Evolutionary conservation across 1,139 yeast species (phyloP), one percentile per base, ranked within the genome.

Genomic region (Saccharomyces hybrid): DNA sequence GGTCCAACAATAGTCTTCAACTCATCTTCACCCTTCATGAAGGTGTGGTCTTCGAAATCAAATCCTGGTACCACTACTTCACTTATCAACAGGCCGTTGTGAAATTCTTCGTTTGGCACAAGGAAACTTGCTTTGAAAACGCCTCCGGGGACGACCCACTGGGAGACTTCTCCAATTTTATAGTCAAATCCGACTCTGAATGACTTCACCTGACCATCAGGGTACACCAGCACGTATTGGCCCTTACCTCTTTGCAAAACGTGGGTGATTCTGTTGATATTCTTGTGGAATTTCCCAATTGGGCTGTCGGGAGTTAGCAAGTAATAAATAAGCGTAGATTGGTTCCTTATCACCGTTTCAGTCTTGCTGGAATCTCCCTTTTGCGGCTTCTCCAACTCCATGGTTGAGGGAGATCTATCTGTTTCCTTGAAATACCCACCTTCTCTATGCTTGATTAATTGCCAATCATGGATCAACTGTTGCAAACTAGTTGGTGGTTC

Each of bases 91-190:
- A 79, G 60, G 32, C 73, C 75, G 57, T 75, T 77, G 29, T 70
- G 64, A 16, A 61, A 64, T 28, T 67, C 64, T n/a, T 70, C 73
- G 42, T 69, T 72, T 7, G 76, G 74, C 3, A 73, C 50, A 29
- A 78, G 54, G 60, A 76, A 78, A 49, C 80, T 75, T 4, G 81
- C 81, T 59, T 78, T 78, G 68, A 76, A 78, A 23, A 75, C 78
- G n/a, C 76, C 81, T 1, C 81, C 80, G 9, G 80, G 80, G n/a
- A 78, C 82, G 8, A 78, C 80, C 82, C 82, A 78, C 62, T 78
- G 82, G 34, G 76, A 69, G 2, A 72, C 69, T 61, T 78, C 81
- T 8, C 81, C 81, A 8, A 63, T 63, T 0, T 63, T 62, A 46
- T 70, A 66, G 56, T 77, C 70, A 56, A 77, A 77, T 0, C 82